Conservation (phyloP, 1,284 basidiomycete genomes). For the Rhodotorula sp. region DNA sequence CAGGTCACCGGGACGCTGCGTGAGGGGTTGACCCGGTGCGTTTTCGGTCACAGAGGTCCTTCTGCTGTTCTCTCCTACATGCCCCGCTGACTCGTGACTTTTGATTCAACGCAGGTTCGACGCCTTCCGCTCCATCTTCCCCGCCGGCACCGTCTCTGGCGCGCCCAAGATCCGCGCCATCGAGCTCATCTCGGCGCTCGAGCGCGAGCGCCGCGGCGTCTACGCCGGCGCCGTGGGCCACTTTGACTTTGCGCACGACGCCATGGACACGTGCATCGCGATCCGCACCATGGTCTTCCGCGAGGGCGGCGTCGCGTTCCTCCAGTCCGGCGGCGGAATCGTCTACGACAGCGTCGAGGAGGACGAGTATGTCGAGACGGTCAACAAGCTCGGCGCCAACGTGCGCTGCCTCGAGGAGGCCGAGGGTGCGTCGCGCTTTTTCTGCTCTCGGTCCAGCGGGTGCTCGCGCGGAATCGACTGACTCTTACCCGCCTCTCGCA, state of each 20-base stretch:
- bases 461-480: background rate
- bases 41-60: background rate
- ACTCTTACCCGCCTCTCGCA: background rate
- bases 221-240: slow-evolving; percentile 97
- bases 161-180: slow-evolving; percentile 99
- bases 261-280: slow-evolving; percentile 98
- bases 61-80: background rate
- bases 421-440: slow-evolving; percentile 62
- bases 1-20: slow-evolving; percentile 88
- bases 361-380: slow-evolving; percentile 92
- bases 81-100: background rate
- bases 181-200: slow-evolving; percentile 83
- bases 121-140: slow-evolving; percentile 98
- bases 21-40: slow-evolving; percentile 75
- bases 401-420: slow-evolving; percentile 80
- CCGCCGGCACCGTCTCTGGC: slow-evolving; percentile 97
- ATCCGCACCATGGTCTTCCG: slow-evolving; percentile 99
- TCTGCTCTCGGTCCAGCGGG: background rate
- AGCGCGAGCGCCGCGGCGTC: slow-evolving; percentile 86
- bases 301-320: slow-evolving; percentile 67
- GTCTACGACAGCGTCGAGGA: slow-evolving; percentile 97
- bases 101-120: slow-evolving; percentile 68
- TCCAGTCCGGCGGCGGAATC: slow-evolving; percentile 97
- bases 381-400: slow-evolving; percentile 92
- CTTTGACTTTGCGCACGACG: slow-evolving; percentile 91